Conservation (phyloP, 176 grass and related monocot species). For the Musa beccarii region DNA sequence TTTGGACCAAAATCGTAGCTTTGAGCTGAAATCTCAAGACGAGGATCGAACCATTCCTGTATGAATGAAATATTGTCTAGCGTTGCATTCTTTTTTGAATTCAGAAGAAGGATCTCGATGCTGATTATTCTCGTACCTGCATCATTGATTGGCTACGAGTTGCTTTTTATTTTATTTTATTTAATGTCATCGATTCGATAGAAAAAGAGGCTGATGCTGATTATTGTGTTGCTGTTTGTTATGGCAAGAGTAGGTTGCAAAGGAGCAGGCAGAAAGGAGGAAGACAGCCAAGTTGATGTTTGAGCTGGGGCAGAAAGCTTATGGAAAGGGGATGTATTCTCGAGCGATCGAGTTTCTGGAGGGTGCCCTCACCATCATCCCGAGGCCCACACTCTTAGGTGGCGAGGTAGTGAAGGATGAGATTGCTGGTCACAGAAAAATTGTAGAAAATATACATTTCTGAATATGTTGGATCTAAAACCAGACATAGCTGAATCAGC, state of each 20-base stretch:
- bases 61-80: no score
- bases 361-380: constrained; percentile 69
- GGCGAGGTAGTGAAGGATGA: constrained; percentile 58
- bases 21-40: neutral
- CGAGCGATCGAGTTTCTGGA: constrained; percentile 89
- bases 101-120: no score
- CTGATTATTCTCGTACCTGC: no score
- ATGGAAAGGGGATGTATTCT: constrained; percentile 85
- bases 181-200: neutral
- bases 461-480: neutral
- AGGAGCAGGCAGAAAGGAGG: constrained; percentile 79
- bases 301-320: constrained; percentile 79
- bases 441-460: neutral
- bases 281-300: constrained; percentile 85
- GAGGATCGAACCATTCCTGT: neutral
- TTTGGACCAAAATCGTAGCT: neutral
- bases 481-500: neutral
- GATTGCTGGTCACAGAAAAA: neutral
- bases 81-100: no score
- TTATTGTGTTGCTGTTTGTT: neutral
- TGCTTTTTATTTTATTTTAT: neutral
- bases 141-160: neutral
- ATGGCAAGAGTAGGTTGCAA: constrained; percentile 50
- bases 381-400: constrained; percentile 61
- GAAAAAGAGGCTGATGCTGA: neutral